Base-by-base conservation (phyloP, 768 basidiomycete species). In the Suillus brevipes region DNA sequence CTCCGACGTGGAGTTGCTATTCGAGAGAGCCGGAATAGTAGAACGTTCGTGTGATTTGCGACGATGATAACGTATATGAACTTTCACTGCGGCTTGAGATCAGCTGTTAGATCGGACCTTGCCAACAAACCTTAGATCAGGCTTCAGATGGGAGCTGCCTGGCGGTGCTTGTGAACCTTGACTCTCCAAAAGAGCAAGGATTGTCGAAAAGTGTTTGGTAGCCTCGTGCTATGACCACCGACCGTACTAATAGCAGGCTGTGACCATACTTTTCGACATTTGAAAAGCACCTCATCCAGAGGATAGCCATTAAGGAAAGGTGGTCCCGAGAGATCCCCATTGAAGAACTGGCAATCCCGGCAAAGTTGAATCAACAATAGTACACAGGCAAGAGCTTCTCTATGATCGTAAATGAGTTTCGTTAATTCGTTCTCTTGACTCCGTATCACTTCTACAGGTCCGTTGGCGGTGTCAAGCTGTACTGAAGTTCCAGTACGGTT, bases 91-190 rank as follows among this genome's bases (percentile, higher is more conserved):
- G 57, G 53, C n/a, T 37, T 62, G 34, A 57, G 75, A 74, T 75
- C 69, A 71, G 47, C 66, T 47, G 28, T 43, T 56, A 57, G 74
- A 75, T 76, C 75, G 74, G 73, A 73, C 76, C 74, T 75, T 63
- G 64, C 12, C 64, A 49, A 62, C 37, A 73, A 77, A 76, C 70
- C 56, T 73, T 77, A 76, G 75, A 76, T 76, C 75, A 55, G 6
- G 12, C 20, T 12, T n/a, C 2, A 55, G 53, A 55, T n/a, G 36
- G 53, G 10, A 55, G 53, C 31, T 55, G 31, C 18, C 31, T 31
- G 25, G 18, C 2, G 40, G 40, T 42, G 28, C 58, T 37, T 59
- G 62, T 37, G 38, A 63, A 60, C 57, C 53, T 18, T 64, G 1
- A 28, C 28, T 16, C 25, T 63, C 38, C 53, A 67, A 57, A 40